Evolutionary conservation across 2,329 filamentous ascomycete genomes (phyloP), one percentile per base, ranked within the genome.

Genomic region (Fusarium tricinctum): DNA sequence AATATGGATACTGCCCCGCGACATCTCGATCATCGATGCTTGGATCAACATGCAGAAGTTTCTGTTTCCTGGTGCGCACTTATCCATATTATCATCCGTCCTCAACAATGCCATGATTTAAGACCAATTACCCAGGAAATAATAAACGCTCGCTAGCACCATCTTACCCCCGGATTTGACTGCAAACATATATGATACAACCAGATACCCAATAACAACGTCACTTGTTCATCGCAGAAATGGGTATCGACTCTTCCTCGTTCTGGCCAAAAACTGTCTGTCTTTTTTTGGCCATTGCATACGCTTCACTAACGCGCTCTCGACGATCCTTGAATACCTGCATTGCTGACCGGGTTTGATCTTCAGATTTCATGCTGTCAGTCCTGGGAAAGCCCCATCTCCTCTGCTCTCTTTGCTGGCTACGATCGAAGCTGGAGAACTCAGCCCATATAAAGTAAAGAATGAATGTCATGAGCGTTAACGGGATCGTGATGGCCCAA

Each of bases 401-500:
- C 35, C 39, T 63, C 26, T 50, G 43, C 20, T 65, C 67, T 26
- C 51, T 45, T 38, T 43, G 58, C 28, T 63, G 50, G 19, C 63
- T 64, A 12, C 73, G 69, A 8, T 72, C 62, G n/a, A 52, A 66
- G 59, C 74, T 75, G 33, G 77, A 76, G 50, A 75, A 73, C 57
- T 71, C 73, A 45, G 80, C 69, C 76, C 74, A 79, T 28, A 71
- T 42, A 39, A 77, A 76, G 57, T 80, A 81, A 14, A 80, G 59
- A 9, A 73, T 32, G 58, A 81, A 81, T 0, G 77, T 79, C 6
- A 73, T 38, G 1, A 76, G 35, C 1, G 80, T 82, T 44, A 81
- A 71, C 7, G 79, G 79, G n/a, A 80, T 73, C 5, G 79, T 80
- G 15, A 82, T 74, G 35, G 68, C 78, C 79, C 80, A 81, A 66